Percentiles rank a stretch among this genome's conserved stretches.
Conservation (phyloP, 805 yeast species). For the Candida berthetii region DNA sequence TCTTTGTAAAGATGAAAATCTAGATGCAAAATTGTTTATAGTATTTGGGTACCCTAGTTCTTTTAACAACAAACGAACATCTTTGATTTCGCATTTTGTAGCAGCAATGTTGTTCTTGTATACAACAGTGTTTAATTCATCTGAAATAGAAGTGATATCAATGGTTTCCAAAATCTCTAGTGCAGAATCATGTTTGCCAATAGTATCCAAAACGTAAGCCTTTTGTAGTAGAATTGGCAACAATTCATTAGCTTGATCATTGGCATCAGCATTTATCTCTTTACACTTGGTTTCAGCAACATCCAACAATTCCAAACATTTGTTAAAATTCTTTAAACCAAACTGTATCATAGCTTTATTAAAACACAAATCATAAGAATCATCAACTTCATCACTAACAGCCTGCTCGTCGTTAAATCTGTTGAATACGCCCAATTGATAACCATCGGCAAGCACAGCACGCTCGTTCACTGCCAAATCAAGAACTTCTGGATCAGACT, state of each 20-base stretch:
- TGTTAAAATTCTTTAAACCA: slow-evolving; percentile 31
- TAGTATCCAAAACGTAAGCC: slow-evolving; percentile 45
- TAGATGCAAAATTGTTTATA: slow-evolving; percentile 11
- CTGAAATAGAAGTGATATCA: slow-evolving; percentile 12
- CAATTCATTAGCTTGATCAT: slow-evolving; percentile 44
- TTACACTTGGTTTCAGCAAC: slow-evolving; percentile 37
- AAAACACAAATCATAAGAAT: slow-evolving; percentile 56
- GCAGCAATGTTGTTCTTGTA: slow-evolving; percentile 25
- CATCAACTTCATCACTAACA: slow-evolving; percentile 14
- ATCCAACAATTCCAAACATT: slow-evolving; percentile 37
- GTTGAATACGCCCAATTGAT: slow-evolving; percentile 10
- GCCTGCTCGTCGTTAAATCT: slow-evolving; percentile 8
- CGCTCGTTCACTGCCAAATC: slow-evolving; percentile 67
- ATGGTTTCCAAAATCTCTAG: slow-evolving; percentile 28
- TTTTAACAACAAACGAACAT: slow-evolving; percentile 21
- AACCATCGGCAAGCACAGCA: slow-evolving; percentile 52
- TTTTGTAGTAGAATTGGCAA: slow-evolving; percentile 56
- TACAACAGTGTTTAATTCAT: slow-evolving; percentile 22
- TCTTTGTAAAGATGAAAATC: slow-evolving; percentile 17
- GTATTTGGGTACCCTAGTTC: slow-evolving; percentile 24
- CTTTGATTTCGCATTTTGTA: slow-evolving; percentile 3
- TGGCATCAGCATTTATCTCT: slow-evolving; percentile 29
- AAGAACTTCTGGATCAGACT: slow-evolving; percentile 27
- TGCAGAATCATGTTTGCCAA: slow-evolving; percentile 31
- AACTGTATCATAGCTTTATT: slow-evolving; percentile 56